phyloP scores from a whole-genome alignment of 441 rosid species.

The Lepidium campestre region DNA sequence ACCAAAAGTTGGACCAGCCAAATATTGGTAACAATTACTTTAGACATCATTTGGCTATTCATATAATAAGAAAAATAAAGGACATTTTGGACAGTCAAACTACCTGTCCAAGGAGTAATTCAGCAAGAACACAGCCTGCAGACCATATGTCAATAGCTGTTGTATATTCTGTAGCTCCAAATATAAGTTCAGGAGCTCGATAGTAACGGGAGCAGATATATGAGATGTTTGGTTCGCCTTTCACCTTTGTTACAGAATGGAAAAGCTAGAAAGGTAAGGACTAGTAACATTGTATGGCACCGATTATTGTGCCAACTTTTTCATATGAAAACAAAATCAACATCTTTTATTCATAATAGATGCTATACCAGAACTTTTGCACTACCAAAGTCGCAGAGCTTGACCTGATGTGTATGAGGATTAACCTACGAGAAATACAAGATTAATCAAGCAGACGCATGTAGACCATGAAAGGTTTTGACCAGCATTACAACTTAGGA shows the following conservation, averaged over 20 bases:
- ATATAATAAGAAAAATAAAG: not conserved
- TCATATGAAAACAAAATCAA: not conserved
- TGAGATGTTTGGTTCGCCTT: constrained; percentile 53
- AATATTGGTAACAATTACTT: constrained; percentile 13
- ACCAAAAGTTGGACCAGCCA: constrained; percentile 23
- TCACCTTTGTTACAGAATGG: constrained; percentile 36
- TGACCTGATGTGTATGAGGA: constrained; percentile 57
- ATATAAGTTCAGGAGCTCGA: constrained; percentile 53
- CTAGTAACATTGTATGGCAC: not conserved
- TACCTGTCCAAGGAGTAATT: constrained; percentile 51
- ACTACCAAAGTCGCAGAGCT: constrained; percentile 52
- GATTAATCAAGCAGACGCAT: not conserved
- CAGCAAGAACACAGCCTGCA: constrained; percentile 47
- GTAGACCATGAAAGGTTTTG: not conserved
- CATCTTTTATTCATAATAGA: not conserved
- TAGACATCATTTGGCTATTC: constrained; percentile 4
- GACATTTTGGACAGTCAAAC: not conserved
- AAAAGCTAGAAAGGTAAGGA: constrained; percentile 5
- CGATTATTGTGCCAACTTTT: not conserved
- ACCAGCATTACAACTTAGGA: not conserved
- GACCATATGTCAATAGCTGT: constrained; percentile 57
- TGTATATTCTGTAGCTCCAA: constrained; percentile 54
- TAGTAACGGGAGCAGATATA: constrained; percentile 52
- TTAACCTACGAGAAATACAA: constrained; percentile 36
- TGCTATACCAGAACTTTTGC: constrained; percentile 51